phyloP scores from a whole-genome alignment of 192 early-diverging fungal species.

The Dissophora ornata region DNA sequence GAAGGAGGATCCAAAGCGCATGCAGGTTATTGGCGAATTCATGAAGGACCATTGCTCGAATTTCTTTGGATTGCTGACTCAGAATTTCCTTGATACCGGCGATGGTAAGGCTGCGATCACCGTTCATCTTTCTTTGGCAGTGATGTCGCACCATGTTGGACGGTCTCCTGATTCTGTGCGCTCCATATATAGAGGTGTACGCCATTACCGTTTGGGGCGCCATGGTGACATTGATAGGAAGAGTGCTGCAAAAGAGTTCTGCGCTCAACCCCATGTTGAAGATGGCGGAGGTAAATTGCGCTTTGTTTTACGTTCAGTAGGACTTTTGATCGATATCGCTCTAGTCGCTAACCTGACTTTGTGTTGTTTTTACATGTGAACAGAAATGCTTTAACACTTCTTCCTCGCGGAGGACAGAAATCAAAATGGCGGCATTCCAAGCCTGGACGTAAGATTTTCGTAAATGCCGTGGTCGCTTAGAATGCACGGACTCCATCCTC shows the following conservation, averaged over 20 bases:
- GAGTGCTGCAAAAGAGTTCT: conserved; percentile 19
- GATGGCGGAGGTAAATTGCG: conserved; percentile 27
- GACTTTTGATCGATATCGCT: too few relatives aligned
- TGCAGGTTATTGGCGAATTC: conserved; percentile 6
- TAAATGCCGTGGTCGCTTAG: background rate
- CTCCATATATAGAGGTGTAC: conserved; percentile 25
- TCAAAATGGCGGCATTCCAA: conserved; percentile 38
- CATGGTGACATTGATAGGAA: conserved; percentile 30
- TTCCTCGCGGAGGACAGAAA: conserved; percentile 17
- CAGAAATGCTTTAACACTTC: conserved; percentile 38
- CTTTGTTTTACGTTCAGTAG: background rate
- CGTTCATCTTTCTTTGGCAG: conserved; percentile 1
- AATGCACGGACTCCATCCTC: background rate
- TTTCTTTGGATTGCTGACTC: conserved; percentile 15
- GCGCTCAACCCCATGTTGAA: conserved; percentile 44
- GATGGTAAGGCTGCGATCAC: conserved; percentile 6
- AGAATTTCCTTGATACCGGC: conserved; percentile 9
- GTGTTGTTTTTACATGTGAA: background rate
- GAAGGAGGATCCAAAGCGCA: conserved; percentile 21
- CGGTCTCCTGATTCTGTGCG: too few relatives aligned
- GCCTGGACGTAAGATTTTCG: conserved; percentile 35
- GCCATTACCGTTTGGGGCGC: conserved; percentile 46
- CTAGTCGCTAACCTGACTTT: background rate
- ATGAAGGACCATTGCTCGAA: conserved; percentile 17
- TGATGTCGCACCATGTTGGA: too few relatives aligned